phyloP scores from a whole-genome alignment of 345 rosid species.

The Iberis pinnata region DNA sequence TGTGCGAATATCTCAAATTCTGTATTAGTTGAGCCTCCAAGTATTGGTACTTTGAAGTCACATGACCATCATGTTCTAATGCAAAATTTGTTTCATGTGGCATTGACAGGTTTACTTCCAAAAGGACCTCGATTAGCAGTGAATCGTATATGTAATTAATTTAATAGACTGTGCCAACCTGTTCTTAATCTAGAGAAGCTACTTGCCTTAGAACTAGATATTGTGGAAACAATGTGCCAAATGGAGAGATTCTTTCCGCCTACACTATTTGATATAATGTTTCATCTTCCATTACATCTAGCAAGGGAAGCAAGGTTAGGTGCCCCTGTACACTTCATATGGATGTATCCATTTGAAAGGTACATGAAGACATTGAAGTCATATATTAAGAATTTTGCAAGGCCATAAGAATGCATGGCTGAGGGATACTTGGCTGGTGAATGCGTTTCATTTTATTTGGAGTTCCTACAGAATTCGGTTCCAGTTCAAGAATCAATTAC shows the following conservation, averaged over 20 bases:
- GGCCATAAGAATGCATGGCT: neutral
- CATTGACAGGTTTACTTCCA: neutral
- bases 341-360: slow-evolving; percentile 4
- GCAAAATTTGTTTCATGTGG: neutral
- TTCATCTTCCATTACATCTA: neutral
- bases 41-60: neutral
- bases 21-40: neutral
- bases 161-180: neutral
- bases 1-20: neutral
- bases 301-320: neutral
- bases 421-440: neutral
- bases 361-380: slow-evolving; percentile 6
- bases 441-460: neutral
- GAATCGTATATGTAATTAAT: neutral
- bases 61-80: neutral
- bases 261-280: neutral
- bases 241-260: neutral
- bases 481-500: neutral
- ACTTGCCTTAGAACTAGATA: neutral
- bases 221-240: neutral
- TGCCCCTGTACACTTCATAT: neutral
- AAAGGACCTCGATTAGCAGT: neutral
- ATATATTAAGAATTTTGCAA: neutral
- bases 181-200: neutral
- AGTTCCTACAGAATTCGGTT: neutral